A percentile compares a stretch with the other conserved stretches of the same genome.
Evolutionary conservation across 306 rosid genomes (phyloP).

Genomic region (Acacia acuminata): DNA sequence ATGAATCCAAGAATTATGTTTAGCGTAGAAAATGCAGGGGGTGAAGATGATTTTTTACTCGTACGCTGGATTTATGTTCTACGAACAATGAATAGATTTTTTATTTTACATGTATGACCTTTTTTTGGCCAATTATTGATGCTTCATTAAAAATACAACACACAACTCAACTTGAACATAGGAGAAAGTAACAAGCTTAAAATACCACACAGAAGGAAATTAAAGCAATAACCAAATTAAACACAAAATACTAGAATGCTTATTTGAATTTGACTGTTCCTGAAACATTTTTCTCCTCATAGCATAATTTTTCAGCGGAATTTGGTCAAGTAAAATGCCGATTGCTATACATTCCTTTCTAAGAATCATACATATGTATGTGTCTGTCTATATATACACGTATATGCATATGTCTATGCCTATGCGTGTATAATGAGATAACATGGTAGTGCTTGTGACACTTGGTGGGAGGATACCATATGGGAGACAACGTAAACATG

Average conservation of each 20-base stretch:
- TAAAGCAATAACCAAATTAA: not conserved
- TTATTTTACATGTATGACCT: not conserved
- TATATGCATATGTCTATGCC: not conserved
- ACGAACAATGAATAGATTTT: not conserved
- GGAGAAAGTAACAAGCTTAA: not conserved
- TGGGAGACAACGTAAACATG: not conserved
- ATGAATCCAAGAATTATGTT: not conserved
- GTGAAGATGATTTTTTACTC: not conserved
- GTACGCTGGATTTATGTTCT: not conserved
- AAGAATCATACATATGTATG: not conserved
- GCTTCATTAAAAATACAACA: not conserved
- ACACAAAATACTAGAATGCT: not conserved
- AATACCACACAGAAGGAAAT: not conserved
- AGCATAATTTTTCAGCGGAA: constrained; percentile 4
- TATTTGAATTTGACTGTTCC: not conserved
- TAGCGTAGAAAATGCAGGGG: not conserved
- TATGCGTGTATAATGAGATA: not conserved
- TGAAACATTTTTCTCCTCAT: not conserved
- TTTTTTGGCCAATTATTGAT: not conserved
- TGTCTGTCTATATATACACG: not conserved
- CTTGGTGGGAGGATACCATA: not conserved
- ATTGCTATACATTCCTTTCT: not conserved
- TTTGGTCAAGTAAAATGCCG: not conserved
- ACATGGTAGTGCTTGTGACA: not conserved
- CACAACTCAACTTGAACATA: not conserved